These are phyloP conservation scores for Colletotrichum viniferum DNA, from an alignment of 2,329 filamentous ascomycete genomes.

Conservation along the genomic window DNA sequence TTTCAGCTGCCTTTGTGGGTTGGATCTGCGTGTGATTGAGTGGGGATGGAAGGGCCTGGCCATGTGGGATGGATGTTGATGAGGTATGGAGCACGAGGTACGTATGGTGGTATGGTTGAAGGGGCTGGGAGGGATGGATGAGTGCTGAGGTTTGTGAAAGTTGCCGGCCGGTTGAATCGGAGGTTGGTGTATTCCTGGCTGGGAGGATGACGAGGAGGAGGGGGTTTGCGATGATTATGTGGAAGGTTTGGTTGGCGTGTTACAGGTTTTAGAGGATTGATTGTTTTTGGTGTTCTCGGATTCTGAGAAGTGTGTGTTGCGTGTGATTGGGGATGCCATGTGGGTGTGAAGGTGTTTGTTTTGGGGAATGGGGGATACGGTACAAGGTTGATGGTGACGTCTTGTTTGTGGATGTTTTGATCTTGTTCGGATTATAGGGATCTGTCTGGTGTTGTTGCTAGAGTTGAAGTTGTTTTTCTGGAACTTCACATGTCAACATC, in stretches of 20 bases:
- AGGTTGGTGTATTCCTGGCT: not conserved
- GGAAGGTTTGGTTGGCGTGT: not conserved
- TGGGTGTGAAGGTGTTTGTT: not conserved
- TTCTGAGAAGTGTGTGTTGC: not conserved
- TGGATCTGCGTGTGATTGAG: not conserved
- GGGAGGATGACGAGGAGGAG: not conserved
- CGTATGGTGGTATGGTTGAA: not conserved
- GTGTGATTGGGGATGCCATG: not conserved
- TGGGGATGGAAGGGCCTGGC: not conserved
- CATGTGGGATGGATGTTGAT: not conserved
- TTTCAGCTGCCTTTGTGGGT: not conserved
- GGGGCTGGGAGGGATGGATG: not conserved
- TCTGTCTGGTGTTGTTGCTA: not conserved
- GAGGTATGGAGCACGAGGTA: not conserved
- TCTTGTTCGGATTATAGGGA: not conserved
- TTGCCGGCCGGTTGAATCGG: not conserved
- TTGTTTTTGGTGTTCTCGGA: not conserved
- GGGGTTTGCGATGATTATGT: not conserved
- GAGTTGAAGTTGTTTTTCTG: not conserved
- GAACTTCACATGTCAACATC: not conserved
- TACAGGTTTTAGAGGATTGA: not conserved
- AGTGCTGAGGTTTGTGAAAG: not conserved
- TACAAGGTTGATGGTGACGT: not conserved
- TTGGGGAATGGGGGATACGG: not conserved
- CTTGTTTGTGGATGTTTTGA: not conserved